Evolutionary conservation across 2,329 filamentous ascomycete species (phyloP).

Genomic region (Talaromyces sp.): DNA sequence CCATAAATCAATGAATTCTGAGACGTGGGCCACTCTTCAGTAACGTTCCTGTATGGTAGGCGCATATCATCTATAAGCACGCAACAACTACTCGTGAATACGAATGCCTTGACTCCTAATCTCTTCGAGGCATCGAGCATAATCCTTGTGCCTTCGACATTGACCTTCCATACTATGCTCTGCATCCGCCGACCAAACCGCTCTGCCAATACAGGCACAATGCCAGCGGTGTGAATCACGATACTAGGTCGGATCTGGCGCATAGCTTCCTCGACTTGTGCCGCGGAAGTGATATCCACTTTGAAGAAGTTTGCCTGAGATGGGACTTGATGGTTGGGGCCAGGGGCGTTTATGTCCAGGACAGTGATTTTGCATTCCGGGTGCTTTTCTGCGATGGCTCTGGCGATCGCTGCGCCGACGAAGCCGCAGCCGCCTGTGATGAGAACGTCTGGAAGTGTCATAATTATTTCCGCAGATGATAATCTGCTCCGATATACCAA

Average conservation of each 20-base stretch:
- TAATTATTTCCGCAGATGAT: not conserved
- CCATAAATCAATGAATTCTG: slow-evolving; percentile 43
- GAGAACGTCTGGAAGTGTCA: slow-evolving; percentile 28
- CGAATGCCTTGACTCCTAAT: slow-evolving; percentile 49
- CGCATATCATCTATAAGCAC: slow-evolving; percentile 53
- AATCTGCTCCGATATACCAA: no score
- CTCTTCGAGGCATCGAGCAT: slow-evolving; percentile 49
- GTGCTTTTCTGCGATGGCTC: slow-evolving; percentile 39
- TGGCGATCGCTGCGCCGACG: slow-evolving; percentile 40
- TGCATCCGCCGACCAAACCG: slow-evolving; percentile 38
- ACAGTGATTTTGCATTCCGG: slow-evolving; percentile 38
- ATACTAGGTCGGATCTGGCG: slow-evolving; percentile 45
- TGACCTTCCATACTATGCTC: slow-evolving; percentile 49
- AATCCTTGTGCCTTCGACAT: slow-evolving; percentile 56
- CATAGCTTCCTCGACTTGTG: slow-evolving; percentile 37
- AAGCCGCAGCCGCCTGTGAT: slow-evolving; percentile 43
- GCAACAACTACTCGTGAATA: slow-evolving; percentile 59
- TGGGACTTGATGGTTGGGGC: slow-evolving; percentile 31
- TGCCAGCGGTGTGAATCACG: slow-evolving; percentile 56
- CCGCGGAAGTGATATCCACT: slow-evolving; percentile 36
- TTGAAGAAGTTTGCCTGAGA: slow-evolving; percentile 28
- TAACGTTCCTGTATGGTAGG: slow-evolving; percentile 38
- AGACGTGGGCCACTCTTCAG: slow-evolving; percentile 43
- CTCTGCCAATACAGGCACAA: slow-evolving; percentile 42
- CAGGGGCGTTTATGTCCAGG: slow-evolving; percentile 36